These are phyloP conservation scores for Euphorbia tirucalli DNA, from an alignment of 345 rosid species.

Conservation along the genomic window DNA sequence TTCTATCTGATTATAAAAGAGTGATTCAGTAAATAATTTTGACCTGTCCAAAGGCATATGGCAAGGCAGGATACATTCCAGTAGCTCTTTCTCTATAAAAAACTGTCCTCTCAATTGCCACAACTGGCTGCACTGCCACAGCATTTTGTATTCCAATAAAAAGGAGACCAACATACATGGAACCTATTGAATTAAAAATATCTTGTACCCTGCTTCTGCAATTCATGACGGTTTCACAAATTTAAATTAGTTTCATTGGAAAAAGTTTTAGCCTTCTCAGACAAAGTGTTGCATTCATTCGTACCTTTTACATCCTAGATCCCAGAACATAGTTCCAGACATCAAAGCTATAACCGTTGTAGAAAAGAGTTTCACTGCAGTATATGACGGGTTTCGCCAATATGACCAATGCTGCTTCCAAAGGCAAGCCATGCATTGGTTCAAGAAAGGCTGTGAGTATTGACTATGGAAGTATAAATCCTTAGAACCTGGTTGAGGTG, in stretches of 20 bases:
- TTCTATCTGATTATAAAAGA: no score
- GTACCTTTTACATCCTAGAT: conserved; percentile 55
- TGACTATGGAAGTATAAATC: conserved; percentile 53
- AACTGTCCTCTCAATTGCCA: conserved; percentile 63
- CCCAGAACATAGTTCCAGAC: conserved; percentile 74
- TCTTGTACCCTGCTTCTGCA: conserved; percentile 40
- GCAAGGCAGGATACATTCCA: conserved; percentile 74
- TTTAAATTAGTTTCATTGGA: not conserved
- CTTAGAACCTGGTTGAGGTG: conserved; percentile 52
- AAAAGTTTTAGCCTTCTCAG: not conserved
- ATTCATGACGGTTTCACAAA: not conserved
- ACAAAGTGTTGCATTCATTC: not conserved
- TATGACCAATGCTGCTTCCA: conserved; percentile 81
- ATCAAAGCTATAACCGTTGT: no score
- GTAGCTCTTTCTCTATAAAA: conserved; percentile 81
- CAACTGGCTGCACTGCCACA: conserved; percentile 73
- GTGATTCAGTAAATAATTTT: no score
- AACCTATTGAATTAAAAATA: conserved; percentile 80
- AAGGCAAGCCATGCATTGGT: no score
- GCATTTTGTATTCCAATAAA: no score
- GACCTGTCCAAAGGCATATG: conserved; percentile 69
- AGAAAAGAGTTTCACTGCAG: no score
- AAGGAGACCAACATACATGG: conserved; percentile 63
- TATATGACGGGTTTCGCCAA: no score
- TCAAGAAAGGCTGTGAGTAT: conserved; percentile 51